Evolutionary conservation across 371 early-diverging fungal species (phyloP).

Genomic region (Circinella minor): DNA sequence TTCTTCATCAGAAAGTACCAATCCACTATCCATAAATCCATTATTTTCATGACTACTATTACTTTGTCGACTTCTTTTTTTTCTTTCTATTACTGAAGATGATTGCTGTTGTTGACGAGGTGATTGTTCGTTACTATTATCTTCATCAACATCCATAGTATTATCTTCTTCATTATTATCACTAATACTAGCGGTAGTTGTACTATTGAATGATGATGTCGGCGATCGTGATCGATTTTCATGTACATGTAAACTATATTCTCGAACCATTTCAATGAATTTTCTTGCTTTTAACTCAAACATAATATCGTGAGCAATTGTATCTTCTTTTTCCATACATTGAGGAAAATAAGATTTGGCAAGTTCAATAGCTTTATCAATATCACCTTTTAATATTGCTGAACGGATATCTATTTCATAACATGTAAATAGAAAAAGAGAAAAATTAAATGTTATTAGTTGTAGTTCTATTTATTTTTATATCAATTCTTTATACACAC

Average conservation of each 20-base stretch:
- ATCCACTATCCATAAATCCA: conserved; percentile 17
- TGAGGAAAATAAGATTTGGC: conserved; percentile 67
- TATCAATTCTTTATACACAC: no score
- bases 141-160: not conserved
- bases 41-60: conserved; percentile 3
- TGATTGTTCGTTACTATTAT: no score
- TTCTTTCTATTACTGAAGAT: not conserved
- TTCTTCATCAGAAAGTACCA: conserved; percentile 35
- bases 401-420: conserved; percentile 65
- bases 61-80: conserved; percentile 5
- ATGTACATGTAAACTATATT: conserved; percentile 34
- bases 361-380: conserved; percentile 72
- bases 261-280: conserved; percentile 81
- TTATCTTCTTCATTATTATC: not conserved
- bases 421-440: conserved; percentile 4
- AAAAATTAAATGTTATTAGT: no score
- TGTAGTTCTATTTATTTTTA: no score
- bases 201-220: not conserved
- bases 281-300: conserved; percentile 82
- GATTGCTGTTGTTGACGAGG: not conserved
- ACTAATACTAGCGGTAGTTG: not conserved
- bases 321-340: conserved; percentile 49
- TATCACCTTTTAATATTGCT: conserved; percentile 70
- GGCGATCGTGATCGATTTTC: not conserved
- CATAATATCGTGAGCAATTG: conserved; percentile 56